A percentile compares a stretch with the other conserved stretches of the same genome.
Conservation (phyloP, 306 rosid species). For the Styphnolobium japonicum region DNA sequence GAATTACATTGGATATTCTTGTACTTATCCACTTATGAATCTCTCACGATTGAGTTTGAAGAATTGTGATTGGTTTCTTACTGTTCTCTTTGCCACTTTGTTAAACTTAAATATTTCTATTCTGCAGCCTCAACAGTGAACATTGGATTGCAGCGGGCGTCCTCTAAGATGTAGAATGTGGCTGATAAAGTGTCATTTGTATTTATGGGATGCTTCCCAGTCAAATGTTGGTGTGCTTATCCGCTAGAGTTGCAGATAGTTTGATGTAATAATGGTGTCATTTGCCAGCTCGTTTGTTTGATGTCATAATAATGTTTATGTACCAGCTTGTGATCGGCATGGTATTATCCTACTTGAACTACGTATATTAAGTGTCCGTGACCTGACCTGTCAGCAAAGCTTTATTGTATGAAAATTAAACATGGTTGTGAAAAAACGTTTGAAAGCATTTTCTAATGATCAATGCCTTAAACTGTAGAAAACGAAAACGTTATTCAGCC, state of each 20-base stretch:
- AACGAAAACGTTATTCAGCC: not conserved
- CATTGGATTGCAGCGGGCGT: not conserved
- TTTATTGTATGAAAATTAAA: not conserved
- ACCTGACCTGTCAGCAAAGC: not conserved
- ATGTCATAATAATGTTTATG: not conserved
- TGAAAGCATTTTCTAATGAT: not conserved
- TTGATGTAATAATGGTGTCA: not conserved
- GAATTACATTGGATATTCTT: too few relatives aligned
- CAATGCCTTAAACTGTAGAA: not conserved
- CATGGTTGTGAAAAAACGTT: not conserved
- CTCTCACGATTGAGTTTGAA: not conserved
- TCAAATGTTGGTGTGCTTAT: not conserved
- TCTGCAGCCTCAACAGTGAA: conserved; percentile 55
- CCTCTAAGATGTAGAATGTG: not conserved
- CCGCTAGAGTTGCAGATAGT: not conserved
- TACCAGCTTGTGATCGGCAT: not conserved
- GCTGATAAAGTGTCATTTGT: conserved; percentile 11
- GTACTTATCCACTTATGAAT: not conserved
- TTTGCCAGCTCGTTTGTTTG: not conserved
- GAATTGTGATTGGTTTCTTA: not conserved
- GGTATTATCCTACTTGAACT: too few relatives aligned
- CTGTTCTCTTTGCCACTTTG: not conserved
- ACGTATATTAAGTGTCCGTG: too few relatives aligned
- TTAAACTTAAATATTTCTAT: not conserved
- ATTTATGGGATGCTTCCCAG: not conserved